These are phyloP conservation scores for Saturnispora sekii DNA, from an alignment of 805 yeast genomes.

Conservation along the genomic window DNA sequence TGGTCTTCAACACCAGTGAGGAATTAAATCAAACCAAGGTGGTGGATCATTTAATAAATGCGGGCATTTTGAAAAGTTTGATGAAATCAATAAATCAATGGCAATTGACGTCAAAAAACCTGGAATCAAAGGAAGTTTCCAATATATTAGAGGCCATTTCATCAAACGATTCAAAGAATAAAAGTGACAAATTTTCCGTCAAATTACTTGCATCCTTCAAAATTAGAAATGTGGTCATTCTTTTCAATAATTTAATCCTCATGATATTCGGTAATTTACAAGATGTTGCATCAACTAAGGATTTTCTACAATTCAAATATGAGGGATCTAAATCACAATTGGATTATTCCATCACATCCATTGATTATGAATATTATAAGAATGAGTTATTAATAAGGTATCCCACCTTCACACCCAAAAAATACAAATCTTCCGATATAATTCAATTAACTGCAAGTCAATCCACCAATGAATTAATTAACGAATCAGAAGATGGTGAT, in stretches of 20 bases:
- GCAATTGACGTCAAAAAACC: slow-evolving; percentile 41
- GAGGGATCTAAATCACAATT: slow-evolving; percentile 1
- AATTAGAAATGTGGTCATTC: slow-evolving; percentile 44
- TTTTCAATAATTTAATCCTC: slow-evolving; percentile 44
- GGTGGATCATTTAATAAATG: slow-evolving; percentile 10
- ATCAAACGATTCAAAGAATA: slow-evolving; percentile 4
- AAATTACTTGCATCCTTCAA: slow-evolving; percentile 27
- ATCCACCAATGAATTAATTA: slow-evolving; percentile 5
- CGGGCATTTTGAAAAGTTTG: slow-evolving; percentile 35
- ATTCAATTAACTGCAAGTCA: slow-evolving; percentile 27
- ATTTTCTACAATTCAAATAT: slow-evolving; percentile 34
- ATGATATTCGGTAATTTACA: slow-evolving; percentile 54
- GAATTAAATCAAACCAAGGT: slow-evolving; percentile 4
- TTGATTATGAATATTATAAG: slow-evolving; percentile 75
- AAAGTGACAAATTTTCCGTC: slow-evolving; percentile 19
- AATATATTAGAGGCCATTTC: slow-evolving; percentile 10
- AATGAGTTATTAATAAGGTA: slow-evolving; percentile 67
- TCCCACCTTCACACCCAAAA: slow-evolving; percentile 56
- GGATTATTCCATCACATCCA: slow-evolving; percentile 47
- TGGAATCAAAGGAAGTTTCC: slow-evolving; percentile 15
- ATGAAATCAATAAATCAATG: slow-evolving; percentile 50
- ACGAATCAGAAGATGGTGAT: slow-evolving; percentile 17
- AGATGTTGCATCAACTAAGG: slow-evolving; percentile 34
- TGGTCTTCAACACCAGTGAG: slow-evolving; percentile 11
- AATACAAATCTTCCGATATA: slow-evolving; percentile 35